phyloP scores from a whole-genome alignment of 2,329 filamentous ascomycete species.

The Sporothrix globosa region DNA sequence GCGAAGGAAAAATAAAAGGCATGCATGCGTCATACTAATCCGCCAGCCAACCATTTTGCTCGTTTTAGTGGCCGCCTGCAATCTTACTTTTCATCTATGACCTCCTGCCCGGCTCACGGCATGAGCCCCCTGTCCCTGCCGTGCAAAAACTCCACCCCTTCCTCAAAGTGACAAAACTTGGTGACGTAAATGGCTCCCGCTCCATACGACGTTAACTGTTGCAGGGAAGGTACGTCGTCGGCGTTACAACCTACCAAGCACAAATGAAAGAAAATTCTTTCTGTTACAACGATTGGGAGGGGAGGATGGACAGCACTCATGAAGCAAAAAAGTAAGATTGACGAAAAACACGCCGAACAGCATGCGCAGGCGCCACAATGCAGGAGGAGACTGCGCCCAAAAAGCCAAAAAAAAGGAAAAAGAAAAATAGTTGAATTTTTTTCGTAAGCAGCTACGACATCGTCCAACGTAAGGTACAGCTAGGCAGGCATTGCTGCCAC shows the following conservation, averaged over 20 bases:
- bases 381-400: not conserved
- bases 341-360: not conserved
- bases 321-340: not conserved
- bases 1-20: not conserved
- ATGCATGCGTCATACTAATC: slow-evolving; percentile 10
- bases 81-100: not conserved
- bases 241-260: not conserved
- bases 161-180: too few species aligned
- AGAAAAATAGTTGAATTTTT: too few species aligned
- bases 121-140: too few species aligned
- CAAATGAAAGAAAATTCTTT: not conserved
- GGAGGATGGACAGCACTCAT: not conserved
- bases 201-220: too few species aligned
- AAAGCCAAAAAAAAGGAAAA: too few species aligned
- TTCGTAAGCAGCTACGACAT: not conserved
- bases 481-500: not conserved
- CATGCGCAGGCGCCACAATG: not conserved
- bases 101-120: slow-evolving; percentile 16
- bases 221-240: not conserved
- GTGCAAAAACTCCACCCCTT: not conserved
- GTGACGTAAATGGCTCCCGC: slow-evolving; percentile 5
- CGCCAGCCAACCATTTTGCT: not conserved
- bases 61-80: not conserved
- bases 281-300: slow-evolving; percentile 1
- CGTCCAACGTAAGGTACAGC: not conserved